A percentile compares a stretch with the other conserved stretches of the same genome.
These are phyloP conservation scores for Hypoxylon perforatum DNA, from an alignment of 495 filamentous ascomycete species.

Conservation along the genomic window DNA sequence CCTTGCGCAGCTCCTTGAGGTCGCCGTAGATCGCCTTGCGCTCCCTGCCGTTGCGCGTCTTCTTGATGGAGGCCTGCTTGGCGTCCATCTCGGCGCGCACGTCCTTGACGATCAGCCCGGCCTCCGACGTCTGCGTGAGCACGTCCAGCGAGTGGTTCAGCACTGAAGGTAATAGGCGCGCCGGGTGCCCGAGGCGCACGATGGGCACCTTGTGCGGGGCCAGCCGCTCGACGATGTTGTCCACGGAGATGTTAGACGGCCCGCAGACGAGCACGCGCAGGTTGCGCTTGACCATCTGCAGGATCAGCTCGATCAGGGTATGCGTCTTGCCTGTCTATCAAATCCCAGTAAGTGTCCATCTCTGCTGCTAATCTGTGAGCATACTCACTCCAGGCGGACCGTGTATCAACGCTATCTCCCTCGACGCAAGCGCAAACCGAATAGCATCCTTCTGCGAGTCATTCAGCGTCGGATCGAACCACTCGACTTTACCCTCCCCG, in stretches of 20 bases:
- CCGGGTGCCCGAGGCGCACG: slow-evolving; percentile 91
- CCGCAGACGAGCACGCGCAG: slow-evolving; percentile 90
- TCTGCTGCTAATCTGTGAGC: background rate
- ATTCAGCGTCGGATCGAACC: slow-evolving; percentile 84
- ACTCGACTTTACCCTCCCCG: slow-evolving; percentile 65
- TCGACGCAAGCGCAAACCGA: slow-evolving; percentile 82
- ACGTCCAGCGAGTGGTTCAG: slow-evolving; percentile 91
- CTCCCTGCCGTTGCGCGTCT: slow-evolving; percentile 84
- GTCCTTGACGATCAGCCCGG: slow-evolving; percentile 89
- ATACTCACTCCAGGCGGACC: slow-evolving; percentile 82
- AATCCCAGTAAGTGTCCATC: background rate
- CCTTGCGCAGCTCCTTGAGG: slow-evolving; percentile 84
- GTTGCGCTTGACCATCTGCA: slow-evolving; percentile 79
- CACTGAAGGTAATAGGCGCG: slow-evolving; percentile 87
- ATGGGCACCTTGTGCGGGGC: slow-evolving; percentile 85
- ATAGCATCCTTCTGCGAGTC: slow-evolving; percentile 93
- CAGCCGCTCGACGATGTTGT: slow-evolving; percentile 98
- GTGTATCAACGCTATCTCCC: slow-evolving; percentile 92
- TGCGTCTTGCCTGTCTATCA: slow-evolving; percentile 91
- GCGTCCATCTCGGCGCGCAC: slow-evolving; percentile 92
- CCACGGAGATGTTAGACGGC: slow-evolving; percentile 94
- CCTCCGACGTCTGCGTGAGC: slow-evolving; percentile 90
- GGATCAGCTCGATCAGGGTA: slow-evolving; percentile 93
- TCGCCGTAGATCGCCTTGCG: slow-evolving; percentile 84
- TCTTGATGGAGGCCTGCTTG: slow-evolving; percentile 88